Evolutionary conservation across 257 asterid genomes (phyloP).

Genomic region (Solanum sparsipilum): DNA sequence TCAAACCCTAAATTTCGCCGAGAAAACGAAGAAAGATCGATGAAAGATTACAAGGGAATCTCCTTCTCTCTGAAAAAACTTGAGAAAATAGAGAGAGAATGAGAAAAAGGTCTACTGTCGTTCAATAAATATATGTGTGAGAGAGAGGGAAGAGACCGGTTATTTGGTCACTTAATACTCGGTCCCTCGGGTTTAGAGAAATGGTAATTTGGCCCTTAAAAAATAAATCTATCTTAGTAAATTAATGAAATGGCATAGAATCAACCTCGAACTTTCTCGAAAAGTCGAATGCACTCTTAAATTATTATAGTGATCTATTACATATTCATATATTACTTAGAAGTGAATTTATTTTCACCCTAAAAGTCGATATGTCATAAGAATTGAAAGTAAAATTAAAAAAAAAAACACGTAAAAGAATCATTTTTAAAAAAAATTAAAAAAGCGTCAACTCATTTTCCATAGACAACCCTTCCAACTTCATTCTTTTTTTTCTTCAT

Average conservation of each 20-base stretch:
- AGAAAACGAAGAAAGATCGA: neutral
- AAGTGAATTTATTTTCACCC: neutral
- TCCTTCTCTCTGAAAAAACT: slow-evolving; percentile 1
- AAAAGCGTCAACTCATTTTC: neutral
- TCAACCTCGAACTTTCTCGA: neutral
- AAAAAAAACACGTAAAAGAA: too few species aligned
- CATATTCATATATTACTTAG: too few species aligned
- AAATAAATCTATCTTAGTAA: too few species aligned
- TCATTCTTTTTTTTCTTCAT: neutral
- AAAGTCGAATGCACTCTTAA: neutral
- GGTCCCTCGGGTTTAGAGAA: neutral
- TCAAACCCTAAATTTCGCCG: neutral
- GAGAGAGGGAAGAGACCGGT: neutral
- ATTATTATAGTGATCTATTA: too few species aligned
- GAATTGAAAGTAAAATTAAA: too few species aligned
- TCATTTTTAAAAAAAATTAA: too few species aligned
- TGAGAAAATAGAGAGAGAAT: neutral
- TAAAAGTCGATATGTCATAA: neutral
- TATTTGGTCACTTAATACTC: neutral
- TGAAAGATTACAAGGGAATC: neutral
- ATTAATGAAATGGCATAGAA: too few species aligned
- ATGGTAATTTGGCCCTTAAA: neutral
- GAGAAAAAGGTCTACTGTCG: neutral
- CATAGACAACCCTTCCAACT: neutral
- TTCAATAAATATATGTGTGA: neutral